Base-by-base conservation (phyloP, 2,329 filamentous ascomycete genomes). In the Fusarium proliferatum region DNA sequence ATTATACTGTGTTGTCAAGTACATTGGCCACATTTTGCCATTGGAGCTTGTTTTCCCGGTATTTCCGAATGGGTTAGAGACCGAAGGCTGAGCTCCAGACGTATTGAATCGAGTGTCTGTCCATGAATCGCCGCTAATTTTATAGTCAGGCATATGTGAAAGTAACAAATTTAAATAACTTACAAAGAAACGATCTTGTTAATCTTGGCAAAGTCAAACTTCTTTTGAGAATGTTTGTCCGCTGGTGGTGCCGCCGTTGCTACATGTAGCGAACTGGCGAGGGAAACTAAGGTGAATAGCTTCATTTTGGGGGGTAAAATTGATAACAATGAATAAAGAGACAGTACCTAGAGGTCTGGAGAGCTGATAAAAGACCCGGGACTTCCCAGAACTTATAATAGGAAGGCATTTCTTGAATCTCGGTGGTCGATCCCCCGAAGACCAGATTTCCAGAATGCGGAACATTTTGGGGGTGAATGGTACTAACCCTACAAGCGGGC, bases 1-100 rank as follows among this genome's bases (percentile, higher is more conserved):
- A 0, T 69, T 69, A 13, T 69, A 69, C 2, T 69, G 65, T 0
- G 52, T 45, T 4, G 51, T 64, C 19, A 69, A 12, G 23, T 69
- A 69, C 36, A 55, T 49, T 10, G 67, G 67, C 67, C 67, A 69
- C 65, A 69, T 64, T 4, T 64, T 64, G 0, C 67, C 67, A 28
- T 69, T 69, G 9, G 67, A 69, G 21, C 67, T 69, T 7, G 67
- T 69, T 4, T 69, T 69, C 0, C 67, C 67, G 0, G 36, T 55
- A 5, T 69, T 69, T 15, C 67, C 67, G 6, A 69, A 52, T 2
- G 65, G 67, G 4, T 60, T 59, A 0, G 19, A 23, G 5, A 8
- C 0, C 8, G 67, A 69, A 9, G 67, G 67, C 5, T 69, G 67
- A 2, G 16, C 11, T 2, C 65, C 59, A 17, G 45, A 55, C 21